Percentiles rank a stretch among this genome's conserved stretches.
phyloP scores from a whole-genome alignment of 192 early-diverging fungal species.

The Neocallimastix lanati region DNA sequence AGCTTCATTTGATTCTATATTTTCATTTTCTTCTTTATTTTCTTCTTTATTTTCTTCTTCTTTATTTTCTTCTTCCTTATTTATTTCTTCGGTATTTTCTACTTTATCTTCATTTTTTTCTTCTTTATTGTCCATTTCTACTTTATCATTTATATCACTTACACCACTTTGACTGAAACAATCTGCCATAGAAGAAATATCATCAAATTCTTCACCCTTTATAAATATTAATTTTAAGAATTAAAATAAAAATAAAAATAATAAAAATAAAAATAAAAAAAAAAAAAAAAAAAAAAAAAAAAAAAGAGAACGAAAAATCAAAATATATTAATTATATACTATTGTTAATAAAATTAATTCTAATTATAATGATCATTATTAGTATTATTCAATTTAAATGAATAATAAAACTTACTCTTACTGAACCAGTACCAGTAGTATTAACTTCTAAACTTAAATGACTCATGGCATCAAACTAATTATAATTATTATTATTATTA shows the following conservation, averaged over 20 bases:
- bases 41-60: neutral
- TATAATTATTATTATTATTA: too few relatives aligned
- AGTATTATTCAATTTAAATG: too few relatives aligned
- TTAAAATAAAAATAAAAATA: too few relatives aligned
- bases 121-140: neutral
- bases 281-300: too few relatives aligned
- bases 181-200: neutral
- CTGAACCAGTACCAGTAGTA: constrained; percentile 56
- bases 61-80: neutral
- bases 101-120: neutral
- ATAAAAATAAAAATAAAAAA: too few relatives aligned
- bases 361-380: too few relatives aligned
- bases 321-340: too few relatives aligned
- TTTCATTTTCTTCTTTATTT: neutral
- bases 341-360: too few relatives aligned
- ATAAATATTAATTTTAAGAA: too few relatives aligned
- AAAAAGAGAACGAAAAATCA: too few relatives aligned
- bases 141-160: neutral
- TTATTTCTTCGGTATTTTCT: neutral
- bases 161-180: neutral
- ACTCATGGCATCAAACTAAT: constrained; percentile 32
- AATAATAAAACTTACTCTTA: constrained; percentile 20
- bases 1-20: neutral
- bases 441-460: constrained; percentile 57
- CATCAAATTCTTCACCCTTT: neutral